A percentile compares a stretch with the other conserved stretches of the same genome.
Evolutionary conservation across 192 early-diverging fungal species (phyloP).

Genomic region (Lobulomyces angularis): DNA sequence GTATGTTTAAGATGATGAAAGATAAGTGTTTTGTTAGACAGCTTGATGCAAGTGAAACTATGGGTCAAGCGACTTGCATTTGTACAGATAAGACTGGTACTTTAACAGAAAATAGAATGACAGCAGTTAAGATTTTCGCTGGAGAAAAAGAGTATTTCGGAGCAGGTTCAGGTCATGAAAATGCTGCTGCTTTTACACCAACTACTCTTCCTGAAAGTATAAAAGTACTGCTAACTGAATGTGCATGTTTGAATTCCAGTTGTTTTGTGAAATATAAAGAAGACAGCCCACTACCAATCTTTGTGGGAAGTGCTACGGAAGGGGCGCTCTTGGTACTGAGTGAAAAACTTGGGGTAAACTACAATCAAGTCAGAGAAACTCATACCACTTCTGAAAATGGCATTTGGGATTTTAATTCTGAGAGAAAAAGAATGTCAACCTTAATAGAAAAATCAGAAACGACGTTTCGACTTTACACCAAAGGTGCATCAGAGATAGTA

Average conservation of each 20-base stretch:
- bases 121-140: slow-evolving; percentile 35
- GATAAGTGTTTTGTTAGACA: slow-evolving; percentile 55
- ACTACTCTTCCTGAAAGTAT: slow-evolving; percentile 19
- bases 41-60: slow-evolving; percentile 47
- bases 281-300: slow-evolving; percentile 18
- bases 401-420: slow-evolving; percentile 41
- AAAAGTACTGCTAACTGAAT: slow-evolving; percentile 24
- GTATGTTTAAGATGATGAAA: slow-evolving; percentile 55
- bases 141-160: slow-evolving; percentile 31
- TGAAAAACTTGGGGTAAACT: slow-evolving; percentile 29
- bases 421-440: slow-evolving; percentile 45
- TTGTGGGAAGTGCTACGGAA: slow-evolving; percentile 48
- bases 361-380: slow-evolving; percentile 22
- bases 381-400: slow-evolving; percentile 34
- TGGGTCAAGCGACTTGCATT: slow-evolving; percentile 50
- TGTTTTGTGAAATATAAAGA: slow-evolving; percentile 43
- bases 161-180: slow-evolving; percentile 37
- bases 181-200: slow-evolving; percentile 19
- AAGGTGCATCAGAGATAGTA: slow-evolving; percentile 48
- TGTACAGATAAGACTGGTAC: slow-evolving; percentile 56
- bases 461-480: slow-evolving; percentile 36
- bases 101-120: slow-evolving; percentile 50
- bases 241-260: slow-evolving; percentile 37
- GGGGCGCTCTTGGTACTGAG: slow-evolving; percentile 39
- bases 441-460: slow-evolving; percentile 16